Base-by-base conservation (phyloP, 2,329 filamentous ascomycete species). In the Cryphonectria carpinicola region DNA sequence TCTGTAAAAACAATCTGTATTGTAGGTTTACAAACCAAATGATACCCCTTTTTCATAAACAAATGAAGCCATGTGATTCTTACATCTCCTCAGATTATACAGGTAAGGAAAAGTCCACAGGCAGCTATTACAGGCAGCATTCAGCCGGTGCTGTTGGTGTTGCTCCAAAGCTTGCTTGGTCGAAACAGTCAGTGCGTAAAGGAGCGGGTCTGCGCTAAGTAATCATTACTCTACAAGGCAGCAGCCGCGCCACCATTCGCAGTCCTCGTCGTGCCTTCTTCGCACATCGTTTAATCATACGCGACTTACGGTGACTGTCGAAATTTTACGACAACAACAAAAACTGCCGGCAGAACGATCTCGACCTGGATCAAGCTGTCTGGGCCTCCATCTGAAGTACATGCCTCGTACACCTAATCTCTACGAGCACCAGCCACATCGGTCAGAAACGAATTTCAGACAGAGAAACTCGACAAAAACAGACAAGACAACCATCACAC, bases 191-290 rank as follows among this genome's bases (percentile, higher is more conserved):
- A 62, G 64, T 49, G n/a, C 49, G 28, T 11, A 8, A 58, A 39
- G n/a, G 37, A 7, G 25, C 61, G 68, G 71, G 62, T 49, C 68
- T 68, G 69, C 65, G 63, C 71, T 65, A 71, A 68, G 35, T 49
- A n/a, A 11, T 11, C 11, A 39, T 49, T 49, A n/a, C 39, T 32
- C 32, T 32, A 32, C 32, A 11, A 72, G 71, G 71, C 71, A 72
- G 62, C 69, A 67, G 61, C 71, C 22, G n/a, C n/a, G 35, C 46
- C 17, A 28, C 46, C 41, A 43, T 22, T 28, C 25, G 25, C 66
- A 56, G 17, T 56, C 64, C 43, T 54, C 43, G 28, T 49, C 56
- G n/a, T 39, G 65, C 61, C 68, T 70, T 63, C 66, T n/a, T 39
- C 52, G 25, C 37, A 52, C 32, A 61, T 25, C 4, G 0, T 46